Percentiles rank a stretch among this genome's conserved stretches.
phyloP scores from a whole-genome alignment of 192 early-diverging fungal species.

The Helicostylum pulchrum region DNA sequence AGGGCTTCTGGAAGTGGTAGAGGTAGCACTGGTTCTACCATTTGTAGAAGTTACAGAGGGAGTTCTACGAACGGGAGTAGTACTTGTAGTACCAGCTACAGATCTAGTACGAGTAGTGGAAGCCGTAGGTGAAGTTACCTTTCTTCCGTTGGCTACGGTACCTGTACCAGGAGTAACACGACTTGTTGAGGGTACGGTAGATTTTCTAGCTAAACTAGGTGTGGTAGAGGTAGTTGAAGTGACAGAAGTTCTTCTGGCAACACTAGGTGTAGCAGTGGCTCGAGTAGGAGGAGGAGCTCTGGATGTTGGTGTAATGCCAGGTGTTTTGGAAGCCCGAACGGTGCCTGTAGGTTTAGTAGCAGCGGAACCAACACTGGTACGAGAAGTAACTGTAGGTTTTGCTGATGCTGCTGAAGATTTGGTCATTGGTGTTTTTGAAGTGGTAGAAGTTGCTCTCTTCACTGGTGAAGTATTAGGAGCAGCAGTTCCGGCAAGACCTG shows the following conservation, averaged over 20 bases:
- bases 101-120: slow-evolving; percentile 8
- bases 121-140: slow-evolving; percentile 11
- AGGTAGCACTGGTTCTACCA: background rate
- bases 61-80: background rate
- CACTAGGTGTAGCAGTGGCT: background rate
- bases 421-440: slow-evolving; percentile 2
- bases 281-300: background rate
- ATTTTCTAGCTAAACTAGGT: background rate
- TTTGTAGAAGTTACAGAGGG: background rate
- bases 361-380: background rate
- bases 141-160: background rate
- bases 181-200: background rate
- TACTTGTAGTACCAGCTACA: background rate
- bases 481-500: slow-evolving; percentile 5
- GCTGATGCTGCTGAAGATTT: background rate
- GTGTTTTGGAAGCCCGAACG: slow-evolving; percentile 9
- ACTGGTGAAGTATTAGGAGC: background rate
- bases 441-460: background rate
- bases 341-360: background rate
- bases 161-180: background rate
- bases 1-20: background rate
- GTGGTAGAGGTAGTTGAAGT: background rate
- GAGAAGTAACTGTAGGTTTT: slow-evolving; percentile 1
- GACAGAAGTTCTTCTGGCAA: background rate
- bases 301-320: background rate